Evolutionary conservation across 352 stramenopile species (phyloP).

Genomic region (Phytophthora ohioensis): DNA sequence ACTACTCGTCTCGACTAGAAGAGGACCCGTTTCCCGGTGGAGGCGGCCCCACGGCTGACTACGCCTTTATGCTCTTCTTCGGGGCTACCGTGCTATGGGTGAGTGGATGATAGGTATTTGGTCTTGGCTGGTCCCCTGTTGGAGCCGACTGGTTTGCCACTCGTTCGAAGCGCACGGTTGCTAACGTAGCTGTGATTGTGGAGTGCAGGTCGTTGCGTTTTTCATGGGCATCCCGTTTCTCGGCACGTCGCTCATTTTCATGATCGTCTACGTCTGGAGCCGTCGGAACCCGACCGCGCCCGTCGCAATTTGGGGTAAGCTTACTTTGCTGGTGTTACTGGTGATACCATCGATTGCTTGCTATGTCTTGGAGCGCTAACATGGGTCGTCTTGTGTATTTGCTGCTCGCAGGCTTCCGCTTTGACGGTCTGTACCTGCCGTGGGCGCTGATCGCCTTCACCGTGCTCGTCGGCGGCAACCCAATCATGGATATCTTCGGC

Average conservation of each 20-base stretch:
- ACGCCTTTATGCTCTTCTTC: slow-evolving; percentile 92
- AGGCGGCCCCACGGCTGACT: slow-evolving; percentile 85
- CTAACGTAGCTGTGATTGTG: slow-evolving; percentile 20
- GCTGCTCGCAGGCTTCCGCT: slow-evolving; percentile 71
- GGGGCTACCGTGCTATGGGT: slow-evolving; percentile 82
- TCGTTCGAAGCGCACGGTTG: not conserved
- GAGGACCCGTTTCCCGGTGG: slow-evolving; percentile 87
- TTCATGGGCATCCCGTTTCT: slow-evolving; percentile 89
- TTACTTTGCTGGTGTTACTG: not conserved
- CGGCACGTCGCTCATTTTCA: slow-evolving; percentile 88
- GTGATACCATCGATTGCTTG: not conserved
- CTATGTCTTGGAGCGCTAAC: slow-evolving; percentile 3
- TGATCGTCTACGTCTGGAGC: slow-evolving; percentile 94
- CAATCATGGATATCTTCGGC: slow-evolving; percentile 89
- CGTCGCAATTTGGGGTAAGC: slow-evolving; percentile 84
- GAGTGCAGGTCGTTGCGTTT: slow-evolving; percentile 73
- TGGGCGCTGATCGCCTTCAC: slow-evolving; percentile 92
- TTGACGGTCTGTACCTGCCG: slow-evolving; percentile 88
- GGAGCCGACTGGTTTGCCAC: not conserved
- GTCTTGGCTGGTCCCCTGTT: no score
- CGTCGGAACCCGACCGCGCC: slow-evolving; percentile 83
- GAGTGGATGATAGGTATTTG: slow-evolving; percentile 7
- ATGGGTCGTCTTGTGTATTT: not conserved
- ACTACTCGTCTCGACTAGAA: slow-evolving; percentile 87
- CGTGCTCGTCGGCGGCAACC: slow-evolving; percentile 85